phyloP scores from a whole-genome alignment of 805 yeast species.

The Pichia californica region DNA sequence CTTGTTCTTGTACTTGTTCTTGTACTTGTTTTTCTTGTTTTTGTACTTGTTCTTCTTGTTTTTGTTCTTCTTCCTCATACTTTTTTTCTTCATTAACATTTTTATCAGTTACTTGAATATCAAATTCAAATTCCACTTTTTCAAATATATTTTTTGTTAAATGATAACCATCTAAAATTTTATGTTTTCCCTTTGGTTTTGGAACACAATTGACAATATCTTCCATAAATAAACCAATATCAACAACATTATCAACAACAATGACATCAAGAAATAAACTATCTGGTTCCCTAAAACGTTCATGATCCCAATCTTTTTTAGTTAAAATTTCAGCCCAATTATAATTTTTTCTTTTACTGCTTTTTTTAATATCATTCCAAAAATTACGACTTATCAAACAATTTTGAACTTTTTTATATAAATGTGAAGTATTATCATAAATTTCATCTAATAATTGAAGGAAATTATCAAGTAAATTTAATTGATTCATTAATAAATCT shows the following conservation, averaged over 20 bases:
- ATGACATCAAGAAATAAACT: slow-evolving; percentile 13
- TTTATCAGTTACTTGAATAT: slow-evolving; percentile 8
- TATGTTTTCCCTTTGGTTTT: slow-evolving; percentile 37
- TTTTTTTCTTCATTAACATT: not conserved
- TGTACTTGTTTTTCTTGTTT: too few species aligned
- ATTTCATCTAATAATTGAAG: slow-evolving; percentile 15
- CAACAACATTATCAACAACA: slow-evolving; percentile 12
- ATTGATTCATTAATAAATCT: slow-evolving; percentile 28
- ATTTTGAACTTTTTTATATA: slow-evolving; percentile 8
- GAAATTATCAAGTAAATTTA: slow-evolving; percentile 17
- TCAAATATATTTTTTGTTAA: slow-evolving; percentile 45
- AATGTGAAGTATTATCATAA: slow-evolving; percentile 13
- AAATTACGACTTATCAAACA: slow-evolving; percentile 5
- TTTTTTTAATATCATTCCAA: not conserved
- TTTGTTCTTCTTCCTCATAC: too few species aligned
- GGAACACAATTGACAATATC: slow-evolving; percentile 26
- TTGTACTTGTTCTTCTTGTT: too few species aligned
- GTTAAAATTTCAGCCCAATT: slow-evolving; percentile 14
- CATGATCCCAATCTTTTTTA: slow-evolving; percentile 12
- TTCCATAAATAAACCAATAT: slow-evolving; percentile 17
- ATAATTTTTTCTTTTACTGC: not conserved
- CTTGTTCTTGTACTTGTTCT: too few species aligned
- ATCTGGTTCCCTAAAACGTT: slow-evolving; percentile 12
- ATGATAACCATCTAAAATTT: slow-evolving; percentile 45
- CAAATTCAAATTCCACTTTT: slow-evolving; percentile 31